Evolutionary conservation across 192 early-diverging fungal species (phyloP).

Genomic region (Mycoemilia scoparia): DNA sequence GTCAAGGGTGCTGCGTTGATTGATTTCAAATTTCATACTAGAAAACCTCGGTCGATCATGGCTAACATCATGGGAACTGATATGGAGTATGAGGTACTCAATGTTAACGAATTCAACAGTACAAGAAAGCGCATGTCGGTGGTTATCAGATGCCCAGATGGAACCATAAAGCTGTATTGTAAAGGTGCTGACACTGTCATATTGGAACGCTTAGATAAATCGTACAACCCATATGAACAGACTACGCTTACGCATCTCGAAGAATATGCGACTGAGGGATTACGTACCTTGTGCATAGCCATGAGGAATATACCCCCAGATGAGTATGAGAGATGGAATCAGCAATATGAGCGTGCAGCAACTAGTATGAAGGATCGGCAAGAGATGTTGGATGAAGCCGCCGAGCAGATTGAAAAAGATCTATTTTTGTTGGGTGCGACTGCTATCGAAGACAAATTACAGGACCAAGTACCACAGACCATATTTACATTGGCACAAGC

Average conservation of each 20-base stretch:
- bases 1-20: slow-evolving; percentile 51
- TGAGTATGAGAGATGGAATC: slow-evolving; percentile 71
- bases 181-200: slow-evolving; percentile 99
- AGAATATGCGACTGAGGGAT: slow-evolving; percentile 89
- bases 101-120: slow-evolving; percentile 96
- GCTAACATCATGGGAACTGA: slow-evolving; percentile 18
- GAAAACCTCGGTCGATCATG: slow-evolving; percentile 26
- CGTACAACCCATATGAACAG: slow-evolving; percentile 41
- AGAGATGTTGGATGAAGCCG: slow-evolving; percentile 75
- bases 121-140: slow-evolving; percentile 98
- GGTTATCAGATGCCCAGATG: slow-evolving; percentile 71
- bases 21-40: slow-evolving; percentile 46
- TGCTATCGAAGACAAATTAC: slow-evolving; percentile 95
- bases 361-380: slow-evolving; percentile 80
- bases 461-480: slow-evolving; percentile 97
- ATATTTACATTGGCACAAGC: slow-evolving; percentile 90
- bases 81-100: slow-evolving; percentile 77
- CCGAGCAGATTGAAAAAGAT: slow-evolving; percentile 89
- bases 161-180: slow-evolving; percentile 71
- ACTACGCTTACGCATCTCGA: slow-evolving; percentile 63
- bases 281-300: slow-evolving; percentile 89
- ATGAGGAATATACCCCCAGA: slow-evolving; percentile 78
- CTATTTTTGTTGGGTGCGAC: slow-evolving; percentile 87
- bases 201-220: slow-evolving; percentile 60
- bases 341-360: slow-evolving; percentile 68